Evolutionary conservation across 179 eudicot genomes (phyloP).

Genomic region (Amaranthus tricolor): DNA sequence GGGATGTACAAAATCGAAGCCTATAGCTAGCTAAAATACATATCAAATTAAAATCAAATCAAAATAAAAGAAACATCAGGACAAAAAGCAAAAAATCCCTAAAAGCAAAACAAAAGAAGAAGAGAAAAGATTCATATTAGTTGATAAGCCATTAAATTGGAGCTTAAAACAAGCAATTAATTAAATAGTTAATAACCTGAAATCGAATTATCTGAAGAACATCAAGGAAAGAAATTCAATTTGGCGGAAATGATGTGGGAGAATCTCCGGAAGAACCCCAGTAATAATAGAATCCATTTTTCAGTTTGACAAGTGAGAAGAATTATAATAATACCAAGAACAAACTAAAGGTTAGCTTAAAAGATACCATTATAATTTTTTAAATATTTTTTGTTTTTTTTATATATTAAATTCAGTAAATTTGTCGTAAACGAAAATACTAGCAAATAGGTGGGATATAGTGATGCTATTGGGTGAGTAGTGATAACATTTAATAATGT

Average conservation of each 20-base stretch:
- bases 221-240: neutral
- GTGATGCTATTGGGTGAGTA: slow-evolving; percentile 24
- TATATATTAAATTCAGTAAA: neutral
- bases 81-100: neutral
- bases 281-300: slow-evolving; percentile 22
- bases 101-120: neutral
- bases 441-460: slow-evolving; percentile 3
- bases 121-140: neutral
- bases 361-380: slow-evolving; percentile 23
- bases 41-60: slow-evolving; percentile 1
- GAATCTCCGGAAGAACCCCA: slow-evolving; percentile 19
- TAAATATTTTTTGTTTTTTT: neutral
- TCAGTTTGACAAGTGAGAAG: slow-evolving; percentile 6
- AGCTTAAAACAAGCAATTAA: neutral
- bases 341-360: slow-evolving; percentile 31
- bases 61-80: neutral
- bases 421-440: slow-evolving; percentile 27
- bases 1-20: neutral
- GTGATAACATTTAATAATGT: slow-evolving; percentile 27
- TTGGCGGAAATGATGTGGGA: slow-evolving; percentile 8
- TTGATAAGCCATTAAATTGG: neutral
- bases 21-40: neutral
- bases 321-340: slow-evolving; percentile 18
- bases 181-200: slow-evolving; percentile 16
- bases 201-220: slow-evolving; percentile 7